A percentile compares a stretch with the other conserved stretches of the same genome.
Evolutionary conservation across 2,329 filamentous ascomycete genomes (phyloP).

Genomic region (Aspergillus fumigatiaffinis): DNA sequence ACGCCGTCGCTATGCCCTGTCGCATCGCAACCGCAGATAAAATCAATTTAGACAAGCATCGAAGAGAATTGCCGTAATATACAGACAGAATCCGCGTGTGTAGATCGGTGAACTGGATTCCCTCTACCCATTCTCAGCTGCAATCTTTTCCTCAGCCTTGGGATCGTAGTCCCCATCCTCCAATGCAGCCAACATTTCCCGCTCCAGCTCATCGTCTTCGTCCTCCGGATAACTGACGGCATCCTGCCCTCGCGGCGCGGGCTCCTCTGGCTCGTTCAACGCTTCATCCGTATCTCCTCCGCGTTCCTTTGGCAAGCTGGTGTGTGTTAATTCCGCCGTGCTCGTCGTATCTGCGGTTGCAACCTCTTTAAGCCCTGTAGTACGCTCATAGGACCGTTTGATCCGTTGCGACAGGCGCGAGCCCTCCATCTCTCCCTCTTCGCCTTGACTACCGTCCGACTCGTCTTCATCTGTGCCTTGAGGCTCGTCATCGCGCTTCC

Average conservation of each 20-base stretch:
- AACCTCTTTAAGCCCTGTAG: constrained; percentile 36
- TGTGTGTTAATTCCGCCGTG: constrained; percentile 1
- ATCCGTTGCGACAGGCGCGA: constrained; percentile 38
- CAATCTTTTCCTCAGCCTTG: constrained; percentile 32
- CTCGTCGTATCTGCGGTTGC: constrained; percentile 24
- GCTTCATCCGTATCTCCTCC: constrained; percentile 24
- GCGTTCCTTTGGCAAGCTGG: constrained; percentile 14
- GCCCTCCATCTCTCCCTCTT: constrained; percentile 34
- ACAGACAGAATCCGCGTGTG: background rate
- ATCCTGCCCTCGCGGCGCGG: constrained; percentile 25
- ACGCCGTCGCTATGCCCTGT: constrained; percentile 31
- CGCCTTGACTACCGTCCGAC: constrained; percentile 24
- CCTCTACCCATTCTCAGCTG: constrained; percentile 29
- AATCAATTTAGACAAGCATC: constrained; percentile 11
- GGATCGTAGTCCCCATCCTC: constrained; percentile 41
- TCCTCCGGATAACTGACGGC: constrained; percentile 29
- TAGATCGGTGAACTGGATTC: background rate
- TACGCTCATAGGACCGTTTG: constrained; percentile 40
- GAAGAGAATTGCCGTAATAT: background rate
- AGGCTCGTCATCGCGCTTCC: constrained; percentile 33
- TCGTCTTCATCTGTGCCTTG: constrained; percentile 31
- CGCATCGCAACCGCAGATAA: constrained; percentile 20
- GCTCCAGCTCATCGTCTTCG: constrained; percentile 46
- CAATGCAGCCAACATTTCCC: constrained; percentile 59
- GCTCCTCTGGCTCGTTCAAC: constrained; percentile 26